Evolutionary conservation across 78 protist species (phyloP).

Genomic region (Polysphondylium violaceum): DNA sequence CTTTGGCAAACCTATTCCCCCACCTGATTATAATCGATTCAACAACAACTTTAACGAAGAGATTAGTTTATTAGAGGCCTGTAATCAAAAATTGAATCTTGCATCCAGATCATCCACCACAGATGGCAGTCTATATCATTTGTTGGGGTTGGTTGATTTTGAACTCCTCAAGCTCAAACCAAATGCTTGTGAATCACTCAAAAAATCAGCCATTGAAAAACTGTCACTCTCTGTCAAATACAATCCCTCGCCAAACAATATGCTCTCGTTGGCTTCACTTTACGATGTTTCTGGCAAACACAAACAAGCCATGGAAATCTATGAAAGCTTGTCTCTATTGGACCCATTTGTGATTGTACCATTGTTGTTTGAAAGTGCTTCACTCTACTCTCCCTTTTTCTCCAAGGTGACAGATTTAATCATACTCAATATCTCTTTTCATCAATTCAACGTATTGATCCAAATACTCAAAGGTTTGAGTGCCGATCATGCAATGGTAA

Average conservation of each 20-base stretch:
- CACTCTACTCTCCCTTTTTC: conserved; percentile 23
- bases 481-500: not conserved
- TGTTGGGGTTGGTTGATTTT: conserved; percentile 55
- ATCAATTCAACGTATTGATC: not conserved
- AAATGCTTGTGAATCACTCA: not conserved
- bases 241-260: not conserved
- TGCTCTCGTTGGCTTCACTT: conserved; percentile 18
- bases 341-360: not conserved
- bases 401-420: not conserved
- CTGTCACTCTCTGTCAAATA: not conserved
- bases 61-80: conserved; percentile 6
- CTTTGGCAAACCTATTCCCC: conserved; percentile 3
- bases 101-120: conserved; percentile 68
- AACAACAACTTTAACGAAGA: conserved; percentile 11
- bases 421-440: not conserved
- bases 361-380: conserved; percentile 39
- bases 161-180: conserved; percentile 28
- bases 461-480: not conserved
- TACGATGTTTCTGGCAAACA: not conserved
- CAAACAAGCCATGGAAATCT: not conserved
- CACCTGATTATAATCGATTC: conserved; percentile 21
- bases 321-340: not conserved
- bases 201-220: not conserved
- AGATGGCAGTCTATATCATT: conserved; percentile 39
- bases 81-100: conserved; percentile 4